These are phyloP conservation scores for Fonsecaea monophora DNA, from an alignment of 2,329 filamentous ascomycete genomes.

Conservation along the genomic window DNA sequence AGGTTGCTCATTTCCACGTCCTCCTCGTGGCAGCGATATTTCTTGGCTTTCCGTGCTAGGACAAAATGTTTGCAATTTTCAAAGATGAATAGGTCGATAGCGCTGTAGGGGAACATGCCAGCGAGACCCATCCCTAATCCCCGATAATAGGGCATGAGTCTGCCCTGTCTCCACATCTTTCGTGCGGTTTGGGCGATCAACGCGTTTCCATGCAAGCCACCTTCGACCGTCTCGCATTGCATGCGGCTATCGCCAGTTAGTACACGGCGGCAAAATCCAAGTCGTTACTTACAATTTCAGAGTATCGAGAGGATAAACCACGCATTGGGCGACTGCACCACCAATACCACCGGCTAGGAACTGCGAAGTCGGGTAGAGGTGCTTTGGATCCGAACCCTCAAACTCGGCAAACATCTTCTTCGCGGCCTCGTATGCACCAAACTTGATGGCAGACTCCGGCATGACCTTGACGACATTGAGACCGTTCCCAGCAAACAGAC, in stretches of 20 bases:
- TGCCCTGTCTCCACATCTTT: constrained; percentile 83
- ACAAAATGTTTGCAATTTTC: constrained; percentile 85
- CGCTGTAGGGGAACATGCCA: constrained; percentile 97
- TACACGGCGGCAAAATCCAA: neutral
- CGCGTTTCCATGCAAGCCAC: constrained; percentile 80
- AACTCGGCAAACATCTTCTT: constrained; percentile 85
- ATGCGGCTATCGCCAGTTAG: constrained; percentile 64
- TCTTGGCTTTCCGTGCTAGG: constrained; percentile 71
- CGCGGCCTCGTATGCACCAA: constrained; percentile 94
- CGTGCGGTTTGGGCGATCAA: constrained; percentile 81
- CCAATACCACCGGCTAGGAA: constrained; percentile 90
- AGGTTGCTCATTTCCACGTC: constrained; percentile 82
- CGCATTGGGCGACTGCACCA: constrained; percentile 90
- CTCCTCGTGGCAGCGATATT: constrained; percentile 76
- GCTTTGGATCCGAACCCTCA: constrained; percentile 81
- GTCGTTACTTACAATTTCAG: constrained; percentile 61
- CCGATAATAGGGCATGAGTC: constrained; percentile 80
- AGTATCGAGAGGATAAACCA: constrained; percentile 86
- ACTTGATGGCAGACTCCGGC: constrained; percentile 98
- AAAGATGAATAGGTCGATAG: constrained; percentile 94
- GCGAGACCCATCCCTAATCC: constrained; percentile 91
- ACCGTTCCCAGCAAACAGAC: constrained; percentile 94
- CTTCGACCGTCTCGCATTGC: constrained; percentile 91
- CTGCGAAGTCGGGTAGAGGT: constrained; percentile 82
- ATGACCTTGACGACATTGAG: constrained; percentile 97